Percentiles rank a stretch among this genome's conserved stretches.
Evolutionary conservation across 1,139 yeast genomes (phyloP).

Genomic region (Hanseniaspora gamundiae): DNA sequence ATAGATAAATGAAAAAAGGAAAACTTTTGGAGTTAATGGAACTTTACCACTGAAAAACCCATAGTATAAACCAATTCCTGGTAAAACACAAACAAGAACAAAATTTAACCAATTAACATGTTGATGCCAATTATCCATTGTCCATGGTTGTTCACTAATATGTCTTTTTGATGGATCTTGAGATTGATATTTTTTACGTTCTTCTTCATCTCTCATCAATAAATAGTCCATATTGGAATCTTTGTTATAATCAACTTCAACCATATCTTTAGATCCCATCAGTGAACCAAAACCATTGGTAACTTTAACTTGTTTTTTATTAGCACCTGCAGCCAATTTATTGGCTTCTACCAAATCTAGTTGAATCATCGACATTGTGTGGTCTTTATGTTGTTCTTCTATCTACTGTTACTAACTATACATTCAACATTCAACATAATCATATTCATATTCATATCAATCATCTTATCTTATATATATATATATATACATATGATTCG

Average conservation of each 20-base stretch:
- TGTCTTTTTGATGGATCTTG: conserved; percentile 40
- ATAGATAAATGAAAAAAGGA: conserved; percentile 44
- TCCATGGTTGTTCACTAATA: conserved; percentile 90
- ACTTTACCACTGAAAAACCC: conserved; percentile 33
- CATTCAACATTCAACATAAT: too few species aligned
- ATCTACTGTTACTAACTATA: too few species aligned
- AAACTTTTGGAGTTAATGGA: conserved; percentile 51
- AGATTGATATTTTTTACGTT: conserved; percentile 29
- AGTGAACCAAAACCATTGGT: conserved; percentile 67
- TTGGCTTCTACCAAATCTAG: conserved; percentile 67
- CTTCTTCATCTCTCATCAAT: conserved; percentile 44
- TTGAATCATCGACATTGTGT: conserved; percentile 28
- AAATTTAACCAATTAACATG: conserved; percentile 93
- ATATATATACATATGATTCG: too few species aligned
- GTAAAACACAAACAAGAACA: conserved; percentile 62
- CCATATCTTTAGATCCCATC: conserved; percentile 71
- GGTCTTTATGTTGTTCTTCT: background rate
- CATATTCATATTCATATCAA: too few species aligned
- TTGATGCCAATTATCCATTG: conserved; percentile 65
- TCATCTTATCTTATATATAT: too few species aligned
- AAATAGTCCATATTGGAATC: conserved; percentile 42
- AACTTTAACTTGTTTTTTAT: conserved; percentile 54
- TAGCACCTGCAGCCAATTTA: conserved; percentile 82
- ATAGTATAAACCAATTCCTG: conserved; percentile 46
- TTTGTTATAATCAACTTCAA: conserved; percentile 36